phyloP scores from a whole-genome alignment of 2,329 filamentous ascomycete species.

The Calonectria leucothoes region DNA sequence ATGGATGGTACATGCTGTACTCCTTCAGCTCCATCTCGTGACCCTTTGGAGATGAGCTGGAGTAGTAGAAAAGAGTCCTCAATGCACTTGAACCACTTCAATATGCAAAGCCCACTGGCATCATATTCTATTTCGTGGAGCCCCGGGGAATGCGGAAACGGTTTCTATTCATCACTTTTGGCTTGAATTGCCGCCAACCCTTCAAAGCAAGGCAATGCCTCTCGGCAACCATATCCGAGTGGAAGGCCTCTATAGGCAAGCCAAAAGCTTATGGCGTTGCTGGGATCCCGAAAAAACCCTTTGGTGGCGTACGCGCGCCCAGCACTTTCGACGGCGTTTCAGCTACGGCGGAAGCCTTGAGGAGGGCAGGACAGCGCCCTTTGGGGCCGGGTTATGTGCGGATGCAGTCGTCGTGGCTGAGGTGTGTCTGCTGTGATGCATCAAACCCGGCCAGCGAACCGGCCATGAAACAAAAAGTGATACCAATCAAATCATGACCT shows the following conservation, averaged over 20 bases:
- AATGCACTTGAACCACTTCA: conserved; percentile 1
- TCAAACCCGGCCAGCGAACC: neutral
- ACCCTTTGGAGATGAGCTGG: conserved; percentile 5
- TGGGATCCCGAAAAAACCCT: conserved; percentile 20
- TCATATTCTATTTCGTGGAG: neutral
- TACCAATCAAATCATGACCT: neutral
- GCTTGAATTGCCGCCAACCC: neutral
- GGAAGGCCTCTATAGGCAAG: neutral
- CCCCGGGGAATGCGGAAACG: neutral
- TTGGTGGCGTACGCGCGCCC: conserved; percentile 21
- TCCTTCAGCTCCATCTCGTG: conserved; percentile 8
- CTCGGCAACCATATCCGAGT: conserved; percentile 14
- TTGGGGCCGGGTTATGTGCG: neutral
- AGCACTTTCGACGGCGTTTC: conserved; percentile 21
- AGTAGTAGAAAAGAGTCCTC: neutral
- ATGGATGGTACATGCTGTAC: too few relatives aligned
- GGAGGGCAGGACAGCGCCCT: too few relatives aligned
- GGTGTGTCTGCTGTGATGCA: neutral
- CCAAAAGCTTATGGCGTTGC: conserved; percentile 7
- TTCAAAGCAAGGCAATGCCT: conserved; percentile 2
- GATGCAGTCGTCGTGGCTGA: neutral
- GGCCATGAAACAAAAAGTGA: neutral
- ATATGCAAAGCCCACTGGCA: conserved; percentile 2
- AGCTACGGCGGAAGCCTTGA: conserved; percentile 1
- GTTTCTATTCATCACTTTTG: neutral